Evolutionary conservation across 225 moss, liverwort and hornwort genomes (phyloP), one percentile per base, ranked within the genome.

Genomic region (Sphagnum tenellum): DNA sequence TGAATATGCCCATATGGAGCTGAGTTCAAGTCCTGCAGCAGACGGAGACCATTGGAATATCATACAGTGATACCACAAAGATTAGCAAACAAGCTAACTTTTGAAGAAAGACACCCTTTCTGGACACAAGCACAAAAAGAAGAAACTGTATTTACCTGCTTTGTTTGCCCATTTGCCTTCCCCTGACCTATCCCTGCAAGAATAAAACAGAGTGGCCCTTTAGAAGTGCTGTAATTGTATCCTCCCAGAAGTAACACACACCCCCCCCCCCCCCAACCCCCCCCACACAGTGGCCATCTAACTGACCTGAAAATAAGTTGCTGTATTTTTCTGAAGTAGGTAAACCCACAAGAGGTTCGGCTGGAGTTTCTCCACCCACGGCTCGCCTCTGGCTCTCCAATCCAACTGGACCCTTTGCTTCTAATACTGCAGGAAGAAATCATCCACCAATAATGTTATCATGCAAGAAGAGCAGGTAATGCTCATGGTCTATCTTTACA

Each of bases 381-480:
- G 76, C 45, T 8, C 53, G 65, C 14, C 61, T 65, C 58, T 74
- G 79, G 12, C 64, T 57, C 64, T 83, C 83, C 70, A 67, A 74
- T 7, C 73, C 70, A 45, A 50, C 58, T 65, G 63, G 65, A 10
- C 52, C 29, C 63, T 78, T 75, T 57, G 73, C 74, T 62, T 79
- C 76, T 2, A 74, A 69, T 55, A 29, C 82, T 82, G 74, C 7
- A 1, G 29, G 29, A 29, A 29, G 29, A 29, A 29, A 29, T 29
- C 29, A 29, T 29, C 29, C 29, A 29, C 29, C 29, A 29, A 29
- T 1, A 29, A 29, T 29, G 29, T 29, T 29, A 29, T 29, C 29
- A 29, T 29, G 29, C 29, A 29, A 1, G 29, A 29, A 29, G 29
- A 29, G 29, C 29, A 29, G 29, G 29, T 29, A 29, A 29, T 29